Evolutionary conservation across 208 protist genomes (phyloP), one percentile per base, ranked within the genome.

Genomic region (Trypanosoma conorhini): DNA sequence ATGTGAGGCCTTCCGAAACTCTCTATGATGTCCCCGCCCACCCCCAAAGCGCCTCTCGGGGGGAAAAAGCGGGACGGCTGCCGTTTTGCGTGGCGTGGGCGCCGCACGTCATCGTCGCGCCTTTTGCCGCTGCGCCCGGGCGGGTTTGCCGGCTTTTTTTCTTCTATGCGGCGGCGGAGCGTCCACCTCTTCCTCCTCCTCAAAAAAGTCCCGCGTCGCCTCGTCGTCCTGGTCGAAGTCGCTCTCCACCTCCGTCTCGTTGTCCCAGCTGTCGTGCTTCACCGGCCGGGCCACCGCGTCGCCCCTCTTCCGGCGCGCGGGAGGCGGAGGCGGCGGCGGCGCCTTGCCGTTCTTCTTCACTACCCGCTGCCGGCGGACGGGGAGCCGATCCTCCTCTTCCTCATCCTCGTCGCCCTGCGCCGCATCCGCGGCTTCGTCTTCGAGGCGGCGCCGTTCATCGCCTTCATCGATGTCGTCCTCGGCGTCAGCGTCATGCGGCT

Each of bases 231-330:
- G 66, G 17, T 57, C 64, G 33, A 63, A 63, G 3, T 60, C 68
- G 38, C 21, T 24, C 35, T 71, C 63, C 58, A 58, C 42, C 26
- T 75, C 61, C 35, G 66, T 70, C 3, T 40, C 72, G 35, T 73
- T 74, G 48, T 89, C 81, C 84, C 85, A 87, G 13, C 70, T 77
- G 65, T 83, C 79, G 60, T 88, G 78, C 67, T 77, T 65, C 61
- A 86, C 82, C 12, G 59, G 38, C 52, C 50, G 51, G 12, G 40
- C 35, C 46, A 48, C 44, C 31, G 68, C 71, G 13, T 21, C 2
- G 24, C 30, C 22, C n/a, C 31, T 70, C 5, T 51, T 9, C 13
- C 50, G 40, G 13, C 50, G 26, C 26, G 42, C 50, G 12, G 38
- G 7, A 15, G 46, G 30, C 22, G 44, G 30, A 5, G 62, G 28